A percentile compares a stretch with the other conserved stretches of the same genome.
phyloP scores from a whole-genome alignment of 257 asterid genomes.

The Linderniella brevidens region DNA sequence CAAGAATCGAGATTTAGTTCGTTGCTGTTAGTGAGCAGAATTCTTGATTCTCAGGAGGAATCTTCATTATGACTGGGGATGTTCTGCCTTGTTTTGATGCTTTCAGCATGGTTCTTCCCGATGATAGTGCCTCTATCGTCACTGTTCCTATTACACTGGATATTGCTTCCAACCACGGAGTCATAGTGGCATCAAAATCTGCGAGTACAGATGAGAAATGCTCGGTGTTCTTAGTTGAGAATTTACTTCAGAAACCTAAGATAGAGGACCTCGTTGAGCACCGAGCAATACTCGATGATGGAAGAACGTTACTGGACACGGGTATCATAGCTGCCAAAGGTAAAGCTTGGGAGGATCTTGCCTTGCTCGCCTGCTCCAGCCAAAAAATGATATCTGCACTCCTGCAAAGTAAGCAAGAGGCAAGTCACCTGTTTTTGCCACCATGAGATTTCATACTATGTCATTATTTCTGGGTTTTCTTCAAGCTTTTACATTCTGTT shows the following conservation, averaged over 20 bases:
- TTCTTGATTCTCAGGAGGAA: constrained; percentile 51
- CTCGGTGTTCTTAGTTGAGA: constrained; percentile 45
- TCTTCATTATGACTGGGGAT: constrained; percentile 95
- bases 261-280: constrained; percentile 48
- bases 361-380: constrained; percentile 53
- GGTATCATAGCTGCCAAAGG: constrained; percentile 94
- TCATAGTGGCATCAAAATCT: constrained; percentile 68
- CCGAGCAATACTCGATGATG: constrained; percentile 76
- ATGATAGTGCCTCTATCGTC: constrained; percentile 63
- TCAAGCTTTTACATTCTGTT: neutral
- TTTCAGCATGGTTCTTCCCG: constrained; percentile 70
- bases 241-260: constrained; percentile 90
- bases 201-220: constrained; percentile 16
- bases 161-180: constrained; percentile 91
- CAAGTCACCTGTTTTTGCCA: constrained; percentile 14
- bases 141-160: constrained; percentile 92
- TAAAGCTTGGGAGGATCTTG: constrained; percentile 84
- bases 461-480: neutral
- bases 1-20: constrained; percentile 12
- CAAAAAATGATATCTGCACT: constrained; percentile 57
- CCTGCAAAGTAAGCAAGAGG: constrained; percentile 70
- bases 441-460: constrained; percentile 3
- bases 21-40: constrained; percentile 1
- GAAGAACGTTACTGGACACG: constrained; percentile 87
- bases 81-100: constrained; percentile 99